Base-by-base conservation (phyloP, 495 filamentous ascomycete genomes). In the Patellaria atrata region DNA sequence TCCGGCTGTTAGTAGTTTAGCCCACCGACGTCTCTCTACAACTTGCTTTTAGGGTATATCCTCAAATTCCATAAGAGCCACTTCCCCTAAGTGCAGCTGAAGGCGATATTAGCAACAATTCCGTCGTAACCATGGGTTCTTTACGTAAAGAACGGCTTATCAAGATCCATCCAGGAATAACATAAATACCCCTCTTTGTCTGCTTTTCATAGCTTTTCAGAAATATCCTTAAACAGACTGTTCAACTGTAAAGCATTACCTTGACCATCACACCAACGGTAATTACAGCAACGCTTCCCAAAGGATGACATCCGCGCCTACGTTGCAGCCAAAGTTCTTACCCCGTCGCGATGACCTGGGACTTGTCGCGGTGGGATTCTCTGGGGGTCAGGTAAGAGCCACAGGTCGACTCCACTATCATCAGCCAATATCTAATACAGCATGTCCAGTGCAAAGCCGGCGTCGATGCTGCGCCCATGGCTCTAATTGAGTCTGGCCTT, bases 301-400 rank as follows among this genome's bases (percentile, higher is more conserved):
- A n/a, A n/a, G n/a, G 9, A 52, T 52, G 49, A 49, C 49, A 12
- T 46, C 46, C 41, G 82, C 83, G 12, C 73, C 82, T 2, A 80
- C 78, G 32, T 69, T 92, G 44, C 48, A 66, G 37, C 76, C 82
- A 48, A 82, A 78, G 46, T 97, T 94, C 62, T 79, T 97, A 40
- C 60, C 75, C 41, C 63, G 73, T 42, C 66, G 71, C 32, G 64
- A 77, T 53, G 73, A 94, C 44, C 70, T 97, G 35, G 89, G 89
- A 37, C 68, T 97, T 32, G 82, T 96, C 24, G 86, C 87, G 18
- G 89, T 96, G 13, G 87, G 87, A 39, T 97, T 97, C 67, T 92
- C 85, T 36, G 89, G 91, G 47, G 89, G 89, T 33, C 89, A 97
- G 70, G 86, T 87, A 71, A 46, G 62, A 45, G 29, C n/a, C 30